A percentile compares a stretch with the other conserved stretches of the same genome.
Conservation (phyloP, 164 flowering plant genomes). For the Umbellularia californica region DNA sequence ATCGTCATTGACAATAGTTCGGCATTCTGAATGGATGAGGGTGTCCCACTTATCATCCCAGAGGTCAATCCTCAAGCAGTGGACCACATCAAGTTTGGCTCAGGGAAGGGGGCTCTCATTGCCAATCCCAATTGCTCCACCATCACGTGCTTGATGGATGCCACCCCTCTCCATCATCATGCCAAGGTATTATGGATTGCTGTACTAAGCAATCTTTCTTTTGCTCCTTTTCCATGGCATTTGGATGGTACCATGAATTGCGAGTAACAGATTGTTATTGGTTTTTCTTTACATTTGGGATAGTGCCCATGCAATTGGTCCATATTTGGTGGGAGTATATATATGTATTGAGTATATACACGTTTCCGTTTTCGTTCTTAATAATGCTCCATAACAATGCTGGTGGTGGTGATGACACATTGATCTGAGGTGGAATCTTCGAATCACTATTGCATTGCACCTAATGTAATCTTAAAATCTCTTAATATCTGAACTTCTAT, state of each 20-base stretch:
- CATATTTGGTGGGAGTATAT: too few species aligned
- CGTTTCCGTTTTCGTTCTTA: neutral
- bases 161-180: constrained; percentile 85
- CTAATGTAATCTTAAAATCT: neutral
- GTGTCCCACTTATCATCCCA: constrained; percentile 82
- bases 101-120: constrained; percentile 76
- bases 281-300: too few species aligned
- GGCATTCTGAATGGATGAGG: constrained; percentile 87
- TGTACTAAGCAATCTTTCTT: too few species aligned
- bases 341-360: too few species aligned
- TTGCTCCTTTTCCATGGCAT: too few species aligned
- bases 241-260: too few species aligned
- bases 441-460: too few species aligned
- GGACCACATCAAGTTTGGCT: constrained; percentile 58
- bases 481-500: constrained; percentile 12
- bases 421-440: too few species aligned
- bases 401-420: too few species aligned
- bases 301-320: too few species aligned
- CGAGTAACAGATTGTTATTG: too few species aligned
- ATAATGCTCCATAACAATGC: too few species aligned
- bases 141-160: constrained; percentile 97
- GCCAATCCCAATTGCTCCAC: constrained; percentile 99
- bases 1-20: constrained; percentile 95
- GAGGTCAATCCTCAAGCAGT: constrained; percentile 96
- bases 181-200: constrained; percentile 52